Evolutionary conservation across 352 stramenopile species (phyloP), one percentile per base, ranked within the genome.

Genomic region (Peronosclerospora sorghi): DNA sequence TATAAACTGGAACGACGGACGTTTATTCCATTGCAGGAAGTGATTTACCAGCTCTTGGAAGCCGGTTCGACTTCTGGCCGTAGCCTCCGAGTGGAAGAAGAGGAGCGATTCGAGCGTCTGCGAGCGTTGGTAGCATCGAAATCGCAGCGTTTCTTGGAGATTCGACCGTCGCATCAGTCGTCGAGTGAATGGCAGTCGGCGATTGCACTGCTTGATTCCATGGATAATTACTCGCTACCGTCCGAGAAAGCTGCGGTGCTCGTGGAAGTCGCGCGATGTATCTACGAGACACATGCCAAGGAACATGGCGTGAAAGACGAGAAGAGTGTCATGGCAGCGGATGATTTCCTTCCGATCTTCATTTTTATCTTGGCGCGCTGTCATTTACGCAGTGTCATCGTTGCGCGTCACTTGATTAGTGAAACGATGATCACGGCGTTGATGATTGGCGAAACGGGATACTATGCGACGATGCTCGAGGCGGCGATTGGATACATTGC

Each of bases 301-400:
- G 75, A 87, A 39, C 72, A 85, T 30, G 40, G 40, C 9, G 37
- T 35, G 5, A 27, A 64, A 7, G 45, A 9, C 17, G 20, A 44
- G 38, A 37, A 39, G n/a, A 51, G 56, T 20, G 35, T 34, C 1
- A 81, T 89, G 65, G 62, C 76, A 8, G 76, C 76, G 0, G 76
- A 86, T 29, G 76, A 89, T 32, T 89, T 86, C 38, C 48, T 89
- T 9, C 76, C 76, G 8, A 89, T 89, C 45, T 85, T 87, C 43
- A 88, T 88, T 27, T 86, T 74, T 26, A 51, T 84, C 6, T 37
- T 88, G 32, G 59, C 69, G 18, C 69, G 62, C 1, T 74, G 59
- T 21, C 50, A 26, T n/a, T 41, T 86, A 36, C 73, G 65, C 1
- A 80, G 78, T 30, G 59, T 85, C 0, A 58, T 83, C 15, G 51